Conservation (phyloP, 2,329 filamentous ascomycete species). For the Xylaria arbuscula region DNA sequence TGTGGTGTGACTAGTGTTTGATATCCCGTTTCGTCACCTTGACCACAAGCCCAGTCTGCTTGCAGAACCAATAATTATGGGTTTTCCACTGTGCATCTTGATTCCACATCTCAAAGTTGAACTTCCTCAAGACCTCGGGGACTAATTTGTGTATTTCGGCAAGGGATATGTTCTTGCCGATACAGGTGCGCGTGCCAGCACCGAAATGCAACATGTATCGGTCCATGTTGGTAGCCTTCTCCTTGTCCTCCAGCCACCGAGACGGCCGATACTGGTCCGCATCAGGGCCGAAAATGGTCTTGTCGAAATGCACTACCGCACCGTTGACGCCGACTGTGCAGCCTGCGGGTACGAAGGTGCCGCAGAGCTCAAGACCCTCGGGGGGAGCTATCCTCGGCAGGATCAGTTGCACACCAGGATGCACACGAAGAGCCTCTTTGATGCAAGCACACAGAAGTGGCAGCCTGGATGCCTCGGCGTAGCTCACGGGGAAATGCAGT, state of each 20-base stretch:
- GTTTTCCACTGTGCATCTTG: slow-evolving; percentile 36
- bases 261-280: slow-evolving; percentile 34
- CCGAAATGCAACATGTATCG: slow-evolving; percentile 57
- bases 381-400: slow-evolving; percentile 55
- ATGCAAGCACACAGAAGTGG: slow-evolving; percentile 56
- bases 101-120: slow-evolving; percentile 36
- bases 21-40: slow-evolving; percentile 25
- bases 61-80: slow-evolving; percentile 38
- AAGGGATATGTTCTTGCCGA: slow-evolving; percentile 48
- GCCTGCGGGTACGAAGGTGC: slow-evolving; percentile 41
- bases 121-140: slow-evolving; percentile 36
- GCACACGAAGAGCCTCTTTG: slow-evolving; percentile 57
- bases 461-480: slow-evolving; percentile 37
- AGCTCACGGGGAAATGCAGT: slow-evolving; percentile 33
- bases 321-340: slow-evolving; percentile 45
- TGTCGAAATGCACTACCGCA: slow-evolving; percentile 44
- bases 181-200: slow-evolving; percentile 62
- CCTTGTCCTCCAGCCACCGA: slow-evolving; percentile 36
- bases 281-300: slow-evolving; percentile 33
- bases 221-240: slow-evolving; percentile 35
- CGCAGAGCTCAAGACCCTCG: slow-evolving; percentile 48
- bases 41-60: slow-evolving; percentile 32
- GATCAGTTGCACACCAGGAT: slow-evolving; percentile 55
- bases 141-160: slow-evolving; percentile 41
- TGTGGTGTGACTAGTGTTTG: slow-evolving; percentile 4